Base-by-base conservation (phyloP, 768 basidiomycete genomes). In the Tulasnella sp. region DNA sequence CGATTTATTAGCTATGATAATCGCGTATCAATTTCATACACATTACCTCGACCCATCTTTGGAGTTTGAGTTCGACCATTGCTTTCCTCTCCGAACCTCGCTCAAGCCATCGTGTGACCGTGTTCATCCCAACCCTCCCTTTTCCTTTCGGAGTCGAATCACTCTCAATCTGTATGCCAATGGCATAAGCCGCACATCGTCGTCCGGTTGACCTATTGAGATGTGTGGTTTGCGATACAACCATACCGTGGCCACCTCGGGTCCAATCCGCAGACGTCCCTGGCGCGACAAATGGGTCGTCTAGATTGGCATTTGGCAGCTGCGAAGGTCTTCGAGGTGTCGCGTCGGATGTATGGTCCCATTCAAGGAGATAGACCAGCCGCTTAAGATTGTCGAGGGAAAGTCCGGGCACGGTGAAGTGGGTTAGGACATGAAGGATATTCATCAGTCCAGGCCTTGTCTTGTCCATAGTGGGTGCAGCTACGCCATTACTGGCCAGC, bases 291-390 rank as follows among this genome's bases (percentile, higher is more conserved):
- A 59, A 59, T 17, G 59, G 59, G 41, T 60, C 38, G 53, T 59
- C 56, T 9, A 10, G 29, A 17, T 59, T 49, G 17, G 8, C 21
- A 9, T 48, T 59, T 10, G 3, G 60, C 21, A 21, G 49, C 30
- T 24, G 22, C 45, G 49, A 49, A 0, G 19, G 12, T 42, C 49
- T 24, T 49, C 21, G 30, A 31, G 7, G 29, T 19, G 4, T 48
- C 5, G 7, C 5, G n/a, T 48, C 46, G 2, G 78, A 54, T 4
- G 73, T 62, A 45, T 77, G 69, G 66, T 88, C 82, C 89, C 89
- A 92, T 68, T 91, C 89, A 87, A 89, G 90, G 15, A 91, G 61
- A 88, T 89, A 91, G 70, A 88, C 90, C 19, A 92, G 76, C 60
- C 84, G 76, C 59, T 74, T 79, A 48, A 91, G 73, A 65, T 89